phyloP scores from a whole-genome alignment of 331 rosid genomes.

The Prunus yedoensis region DNA sequence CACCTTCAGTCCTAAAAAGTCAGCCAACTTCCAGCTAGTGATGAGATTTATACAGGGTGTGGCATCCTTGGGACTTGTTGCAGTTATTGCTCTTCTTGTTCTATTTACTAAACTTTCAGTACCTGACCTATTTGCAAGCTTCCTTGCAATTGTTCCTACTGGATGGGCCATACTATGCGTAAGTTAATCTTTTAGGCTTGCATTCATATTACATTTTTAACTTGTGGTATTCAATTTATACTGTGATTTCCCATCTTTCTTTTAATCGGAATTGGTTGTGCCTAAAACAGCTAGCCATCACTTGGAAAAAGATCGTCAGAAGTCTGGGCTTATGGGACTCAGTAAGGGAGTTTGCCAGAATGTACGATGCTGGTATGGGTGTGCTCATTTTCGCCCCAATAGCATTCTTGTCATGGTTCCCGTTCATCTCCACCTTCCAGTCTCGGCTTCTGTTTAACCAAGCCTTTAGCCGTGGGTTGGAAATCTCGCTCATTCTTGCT shows the following conservation, averaged over 20 bases:
- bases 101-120: slow-evolving; percentile 58
- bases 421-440: slow-evolving; percentile 91
- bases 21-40: slow-evolving; percentile 61
- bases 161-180: slow-evolving; percentile 90
- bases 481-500: slow-evolving; percentile 92
- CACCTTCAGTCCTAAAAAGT: slow-evolving; percentile 77
- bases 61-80: slow-evolving; percentile 56
- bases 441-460: slow-evolving; percentile 96
- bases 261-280: slow-evolving; percentile 3
- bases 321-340: slow-evolving; percentile 87
- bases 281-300: slow-evolving; percentile 64
- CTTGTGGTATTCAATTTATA: neutral
- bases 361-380: slow-evolving; percentile 98
- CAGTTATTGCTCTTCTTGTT: slow-evolving; percentile 66
- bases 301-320: slow-evolving; percentile 71
- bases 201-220: neutral
- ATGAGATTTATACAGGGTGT: slow-evolving; percentile 86
- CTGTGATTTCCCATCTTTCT: neutral
- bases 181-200: slow-evolving; percentile 33
- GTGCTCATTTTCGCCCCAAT: slow-evolving; percentile 71
- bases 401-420: slow-evolving; percentile 89
- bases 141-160: slow-evolving; percentile 82
- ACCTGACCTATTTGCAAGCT: slow-evolving; percentile 78
- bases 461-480: slow-evolving; percentile 98
- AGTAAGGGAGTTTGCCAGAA: slow-evolving; percentile 86